Base-by-base conservation (phyloP, 2,329 filamentous ascomycete genomes). In the Cercospora nicotianae region DNA sequence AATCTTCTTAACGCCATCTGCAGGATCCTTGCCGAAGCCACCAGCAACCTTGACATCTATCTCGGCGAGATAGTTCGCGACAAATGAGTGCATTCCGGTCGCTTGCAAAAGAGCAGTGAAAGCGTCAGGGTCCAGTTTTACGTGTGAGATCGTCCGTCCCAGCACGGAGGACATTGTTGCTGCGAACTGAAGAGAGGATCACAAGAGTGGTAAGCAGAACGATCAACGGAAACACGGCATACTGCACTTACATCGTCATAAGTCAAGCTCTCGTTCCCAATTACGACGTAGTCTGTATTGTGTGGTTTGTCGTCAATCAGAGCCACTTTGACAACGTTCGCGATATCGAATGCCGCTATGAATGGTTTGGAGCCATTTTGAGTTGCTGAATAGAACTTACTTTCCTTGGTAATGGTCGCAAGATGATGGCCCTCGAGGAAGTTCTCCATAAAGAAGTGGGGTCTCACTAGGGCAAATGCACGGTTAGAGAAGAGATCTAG, bases 361-460 rank as follows among this genome's bases (percentile, higher is more conserved):
- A 82, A 85, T 0, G 83, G 82, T n/a, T 85, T 76, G 68, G 78
- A 80, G 23, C 83, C 84, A 7, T 79, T 68, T 2, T 78, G 80
- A 0, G 80, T 78, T 0, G 83, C 82, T 6, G 82, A 82, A 69
- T 81, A 81, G 13, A 85, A 77, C 58, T 74, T 79, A 70, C 78
- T 76, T 62, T 82, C 78, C 5, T 80, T 74, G 28, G 73, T 78
- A 68, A 85, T 81, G 2, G 75, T 72, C 1, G 51, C 36, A 2
- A 69, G 58, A 67, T 77, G 76, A 36, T 76, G 72, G 39, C 76
- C 69, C 64, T 80, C 77, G 1, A 76, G 75, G 65, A 85, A 81
- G 72, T 85, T 85, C 70, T 85, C 83, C 76, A 83, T 82, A 66
- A 86, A 85, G 82, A 83, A 86, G 16, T 80, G 82, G 4, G 83